Evolutionary conservation across 2,329 filamentous ascomycete species (phyloP).

Genomic region (Rosellinia necatrix): DNA sequence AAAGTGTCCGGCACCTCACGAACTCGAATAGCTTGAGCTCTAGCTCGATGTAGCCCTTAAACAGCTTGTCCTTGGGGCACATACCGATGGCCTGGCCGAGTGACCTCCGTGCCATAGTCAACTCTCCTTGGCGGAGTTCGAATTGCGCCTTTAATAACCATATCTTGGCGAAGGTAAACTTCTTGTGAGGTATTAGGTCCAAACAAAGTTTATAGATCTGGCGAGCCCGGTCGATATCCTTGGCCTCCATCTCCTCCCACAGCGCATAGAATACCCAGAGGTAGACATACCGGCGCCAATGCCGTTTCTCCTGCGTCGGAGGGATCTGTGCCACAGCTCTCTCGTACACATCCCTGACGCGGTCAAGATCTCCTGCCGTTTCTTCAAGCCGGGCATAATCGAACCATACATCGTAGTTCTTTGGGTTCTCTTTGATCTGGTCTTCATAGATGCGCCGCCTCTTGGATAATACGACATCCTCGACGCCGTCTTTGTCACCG

Average conservation of each 20-base stretch:
- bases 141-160: slow-evolving; percentile 96
- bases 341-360: slow-evolving; percentile 91
- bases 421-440: slow-evolving; percentile 88
- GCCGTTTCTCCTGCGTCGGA: slow-evolving; percentile 92
- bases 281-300: slow-evolving; percentile 97
- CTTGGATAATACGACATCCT: slow-evolving; percentile 95
- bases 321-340: slow-evolving; percentile 94
- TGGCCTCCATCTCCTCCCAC: slow-evolving; percentile 88
- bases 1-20: slow-evolving; percentile 83
- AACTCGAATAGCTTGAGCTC: slow-evolving; percentile 96
- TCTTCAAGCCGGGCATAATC: slow-evolving; percentile 94
- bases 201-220: slow-evolving; percentile 92
- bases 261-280: slow-evolving; percentile 97
- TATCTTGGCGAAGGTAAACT: slow-evolving; percentile 96
- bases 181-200: slow-evolving; percentile 88
- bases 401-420: slow-evolving; percentile 98
- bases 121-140: slow-evolving; percentile 83
- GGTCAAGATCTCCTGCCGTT: slow-evolving; percentile 77
- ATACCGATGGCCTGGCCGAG: slow-evolving; percentile 88
- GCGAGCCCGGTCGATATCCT: slow-evolving; percentile 76
- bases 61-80: slow-evolving; percentile 95
- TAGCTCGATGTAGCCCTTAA: slow-evolving; percentile 89
- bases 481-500: slow-evolving; percentile 88
- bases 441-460: slow-evolving; percentile 92
- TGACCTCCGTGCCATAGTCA: slow-evolving; percentile 82